A percentile compares a stretch with the other conserved stretches of the same genome.
Evolutionary conservation across 106 monocot species (phyloP).

Genomic region (Dendrobium officinale): DNA sequence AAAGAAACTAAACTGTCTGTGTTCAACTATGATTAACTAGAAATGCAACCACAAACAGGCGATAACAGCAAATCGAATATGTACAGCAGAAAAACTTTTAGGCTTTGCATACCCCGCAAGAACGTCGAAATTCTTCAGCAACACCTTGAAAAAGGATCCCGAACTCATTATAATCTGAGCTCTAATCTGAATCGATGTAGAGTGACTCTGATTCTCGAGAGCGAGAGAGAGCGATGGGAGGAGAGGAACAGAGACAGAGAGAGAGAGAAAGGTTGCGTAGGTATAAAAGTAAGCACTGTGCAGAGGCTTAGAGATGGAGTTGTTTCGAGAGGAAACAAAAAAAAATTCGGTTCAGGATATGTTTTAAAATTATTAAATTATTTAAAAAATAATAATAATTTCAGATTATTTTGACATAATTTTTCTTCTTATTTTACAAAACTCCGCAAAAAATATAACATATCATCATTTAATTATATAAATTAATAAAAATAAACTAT

Average conservation of each 20-base stretch:
- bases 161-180: slow-evolving; percentile 21
- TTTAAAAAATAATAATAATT: no score
- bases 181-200: background rate
- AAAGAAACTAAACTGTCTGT: background rate
- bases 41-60: background rate
- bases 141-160: slow-evolving; percentile 32
- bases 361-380: no score
- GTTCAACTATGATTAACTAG: no score
- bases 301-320: no score
- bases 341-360: no score
- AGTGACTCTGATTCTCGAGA: background rate
- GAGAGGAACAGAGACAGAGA: background rate
- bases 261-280: background rate
- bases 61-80: background rate
- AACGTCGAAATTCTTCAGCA: slow-evolving; percentile 38
- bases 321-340: no score
- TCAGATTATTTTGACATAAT: no score
- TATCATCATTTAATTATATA: no score
- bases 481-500: no score
- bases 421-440: no score
- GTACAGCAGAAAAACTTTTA: background rate
- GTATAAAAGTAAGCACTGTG: background rate
- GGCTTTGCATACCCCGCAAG: slow-evolving; percentile 32
- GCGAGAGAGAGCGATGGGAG: background rate
- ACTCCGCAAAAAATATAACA: no score